These are phyloP conservation scores for Metschnikowia chrysomelidarum DNA, from an alignment of 805 yeast species.

Conservation along the genomic window DNA sequence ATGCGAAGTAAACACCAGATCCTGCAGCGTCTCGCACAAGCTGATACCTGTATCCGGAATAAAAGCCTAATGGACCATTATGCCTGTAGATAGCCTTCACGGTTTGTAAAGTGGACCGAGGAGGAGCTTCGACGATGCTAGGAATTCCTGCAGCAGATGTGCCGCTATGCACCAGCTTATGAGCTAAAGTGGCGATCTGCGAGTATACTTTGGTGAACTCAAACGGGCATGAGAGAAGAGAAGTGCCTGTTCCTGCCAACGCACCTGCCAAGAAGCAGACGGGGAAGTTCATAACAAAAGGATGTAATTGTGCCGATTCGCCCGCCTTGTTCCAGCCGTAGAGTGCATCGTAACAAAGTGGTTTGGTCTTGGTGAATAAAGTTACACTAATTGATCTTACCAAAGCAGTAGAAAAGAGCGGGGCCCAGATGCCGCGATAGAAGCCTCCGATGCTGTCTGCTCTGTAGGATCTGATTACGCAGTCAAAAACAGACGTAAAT, in stretches of 20 bases:
- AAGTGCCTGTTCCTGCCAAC: slow-evolving; percentile 61
- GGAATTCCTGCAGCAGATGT: slow-evolving; percentile 8
- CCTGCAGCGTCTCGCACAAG: slow-evolving; percentile 66
- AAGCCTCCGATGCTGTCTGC: slow-evolving; percentile 69
- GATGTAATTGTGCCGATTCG: slow-evolving; percentile 33
- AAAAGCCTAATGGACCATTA: slow-evolving; percentile 64
- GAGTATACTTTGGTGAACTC: slow-evolving; percentile 81
- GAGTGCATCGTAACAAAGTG: slow-evolving; percentile 24
- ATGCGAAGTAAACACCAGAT: slow-evolving; percentile 69
- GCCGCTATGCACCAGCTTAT: slow-evolving; percentile 7
- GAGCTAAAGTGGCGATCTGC: slow-evolving; percentile 59
- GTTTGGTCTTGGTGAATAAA: slow-evolving; percentile 56
- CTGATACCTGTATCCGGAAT: slow-evolving; percentile 72
- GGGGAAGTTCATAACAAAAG: slow-evolving; percentile 36
- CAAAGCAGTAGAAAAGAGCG: slow-evolving; percentile 62
- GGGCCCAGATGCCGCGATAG: slow-evolving; percentile 75
- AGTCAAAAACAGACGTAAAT: slow-evolving; percentile 54
- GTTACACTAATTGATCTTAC: slow-evolving; percentile 67
- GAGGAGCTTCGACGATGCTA: slow-evolving; percentile 23
- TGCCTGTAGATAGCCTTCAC: slow-evolving; percentile 47
- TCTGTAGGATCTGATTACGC: slow-evolving; percentile 52
- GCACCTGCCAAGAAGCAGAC: slow-evolving; percentile 57
- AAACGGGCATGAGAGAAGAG: slow-evolving; percentile 75
- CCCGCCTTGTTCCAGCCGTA: slow-evolving; percentile 11
- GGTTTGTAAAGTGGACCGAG: slow-evolving; percentile 41